Evolutionary conservation across 306 rosid species (phyloP).

Genomic region (Vigna reflexopilosa): DNA sequence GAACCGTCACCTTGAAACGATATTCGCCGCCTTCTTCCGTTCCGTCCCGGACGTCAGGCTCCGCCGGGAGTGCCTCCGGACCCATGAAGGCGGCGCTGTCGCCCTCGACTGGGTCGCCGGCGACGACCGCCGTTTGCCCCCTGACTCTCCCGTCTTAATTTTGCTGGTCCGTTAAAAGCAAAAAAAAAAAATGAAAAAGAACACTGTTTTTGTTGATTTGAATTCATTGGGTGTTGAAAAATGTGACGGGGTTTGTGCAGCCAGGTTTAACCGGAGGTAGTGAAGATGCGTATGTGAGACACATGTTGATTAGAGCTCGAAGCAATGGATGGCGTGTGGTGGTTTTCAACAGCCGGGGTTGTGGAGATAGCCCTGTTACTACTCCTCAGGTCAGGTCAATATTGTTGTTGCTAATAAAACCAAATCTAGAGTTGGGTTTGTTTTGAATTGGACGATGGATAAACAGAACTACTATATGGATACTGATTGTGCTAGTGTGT

Average conservation of each 20-base stretch:
- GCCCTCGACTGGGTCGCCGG: slow-evolving; percentile 90
- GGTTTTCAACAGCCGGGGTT: slow-evolving; percentile 92
- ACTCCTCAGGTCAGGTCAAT: slow-evolving; percentile 89
- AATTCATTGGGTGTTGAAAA: neutral
- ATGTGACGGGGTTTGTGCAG: slow-evolving; percentile 52
- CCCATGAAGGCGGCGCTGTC: slow-evolving; percentile 70
- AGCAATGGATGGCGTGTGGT: slow-evolving; percentile 81
- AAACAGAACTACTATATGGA: neutral
- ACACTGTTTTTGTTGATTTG: neutral
- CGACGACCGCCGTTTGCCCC: slow-evolving; percentile 55
- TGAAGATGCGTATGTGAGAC: slow-evolving; percentile 80
- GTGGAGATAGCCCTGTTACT: slow-evolving; percentile 88
- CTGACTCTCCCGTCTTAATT: slow-evolving; percentile 75
- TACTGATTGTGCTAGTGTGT: neutral
- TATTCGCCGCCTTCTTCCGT: slow-evolving; percentile 80
- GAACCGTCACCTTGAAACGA: slow-evolving; percentile 84
- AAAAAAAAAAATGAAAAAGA: neutral
- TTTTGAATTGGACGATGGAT: slow-evolving; percentile 3
- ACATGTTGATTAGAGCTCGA: slow-evolving; percentile 80
- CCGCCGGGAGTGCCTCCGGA: slow-evolving; percentile 78
- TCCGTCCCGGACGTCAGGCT: slow-evolving; percentile 61
- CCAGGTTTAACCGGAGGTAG: slow-evolving; percentile 98
- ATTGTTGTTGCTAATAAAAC: neutral
- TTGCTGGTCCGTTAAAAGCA: slow-evolving; percentile 63
- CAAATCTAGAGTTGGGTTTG: neutral